Base-by-base conservation (phyloP, 371 early-diverging fungal genomes). In the Saksenaea vasiformis region DNA sequence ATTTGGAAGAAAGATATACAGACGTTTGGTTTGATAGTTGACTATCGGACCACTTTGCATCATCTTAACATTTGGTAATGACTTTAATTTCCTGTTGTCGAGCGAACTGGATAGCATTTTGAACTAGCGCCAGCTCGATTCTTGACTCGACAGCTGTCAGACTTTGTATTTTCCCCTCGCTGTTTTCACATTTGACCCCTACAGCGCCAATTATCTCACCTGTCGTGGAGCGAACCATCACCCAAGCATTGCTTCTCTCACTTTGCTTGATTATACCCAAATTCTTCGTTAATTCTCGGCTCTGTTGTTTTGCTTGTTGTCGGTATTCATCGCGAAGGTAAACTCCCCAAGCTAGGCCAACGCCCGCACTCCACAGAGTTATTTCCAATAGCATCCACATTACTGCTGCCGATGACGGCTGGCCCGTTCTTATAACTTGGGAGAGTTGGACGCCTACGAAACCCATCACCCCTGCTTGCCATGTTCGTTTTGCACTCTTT, bases 71-170 rank as follows among this genome's bases (percentile, higher is more conserved):
- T 70, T 76, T 73, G 54, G 73, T 72, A 57, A 80, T 66, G 22
- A 80, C 80, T 31, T 67, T 54, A 58, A 80, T 74, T 36, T 71
- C 66, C 54, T 75, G 67, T 43, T 70, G 55, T 70, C 69, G 71
- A 67, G 77, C 80, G 64, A 75, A 77, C 58, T 65, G 64, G 53
- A 80, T 71, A 31, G 71, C 77, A 57, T 60, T 71, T 58, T 71
- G 66, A 54, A 80, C 72, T 47, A 80, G 43, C n/a, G 65, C 54
- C n/a, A 72, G 64, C 28, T 73, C 69, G 17, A 64, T 63, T 57
- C 62, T 62, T 15, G 73, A 43, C 53, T 70, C 65, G 11, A 61
- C 35, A 56, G 67, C 76, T 68, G 70, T 75, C 69, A 75, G 59
- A 62, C 61, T 68, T 15, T 69, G 72, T 62, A 79, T 65, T 64